These are phyloP conservation scores for Talaromyces verruculosus DNA, from an alignment of 2,329 filamentous ascomycete genomes.

Conservation along the genomic window DNA sequence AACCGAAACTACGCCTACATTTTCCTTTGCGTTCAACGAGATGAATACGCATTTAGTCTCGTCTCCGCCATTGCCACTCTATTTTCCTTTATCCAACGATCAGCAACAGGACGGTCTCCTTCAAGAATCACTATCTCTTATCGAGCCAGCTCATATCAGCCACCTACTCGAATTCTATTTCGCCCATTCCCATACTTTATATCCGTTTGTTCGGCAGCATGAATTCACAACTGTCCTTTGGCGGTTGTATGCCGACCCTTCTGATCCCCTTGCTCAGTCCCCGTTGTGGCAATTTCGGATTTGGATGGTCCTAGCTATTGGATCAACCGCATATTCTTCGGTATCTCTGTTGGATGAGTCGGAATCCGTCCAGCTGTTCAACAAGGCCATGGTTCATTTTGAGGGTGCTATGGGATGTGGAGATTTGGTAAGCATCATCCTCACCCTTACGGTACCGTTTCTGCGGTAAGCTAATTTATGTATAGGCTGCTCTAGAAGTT, in stretches of 20 bases:
- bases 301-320: conserved; percentile 54
- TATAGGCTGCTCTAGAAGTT: conserved; percentile 45
- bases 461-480: background rate
- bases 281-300: conserved; percentile 43
- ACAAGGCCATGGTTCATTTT: conserved; percentile 46
- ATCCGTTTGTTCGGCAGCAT: conserved; percentile 43
- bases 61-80: conserved; percentile 8
- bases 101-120: conserved; percentile 1
- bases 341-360: conserved; percentile 47
- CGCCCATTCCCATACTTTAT: conserved; percentile 50
- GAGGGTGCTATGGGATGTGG: conserved; percentile 41
- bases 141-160: conserved; percentile 29
- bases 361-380: conserved; percentile 46
- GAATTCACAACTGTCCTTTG: conserved; percentile 39
- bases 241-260: conserved; percentile 33
- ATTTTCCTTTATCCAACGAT: background rate
- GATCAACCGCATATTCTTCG: conserved; percentile 48
- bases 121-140: conserved; percentile 8
- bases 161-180: conserved; percentile 48
- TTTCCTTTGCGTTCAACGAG: conserved; percentile 2
- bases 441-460: background rate
- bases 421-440: conserved; percentile 38
- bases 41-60: conserved; percentile 8
- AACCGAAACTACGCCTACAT: conserved; percentile 22
- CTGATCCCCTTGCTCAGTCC: conserved; percentile 32